phyloP scores from a whole-genome alignment of 1,284 basidiomycete species.

The Xerocomus nothofagi region DNA sequence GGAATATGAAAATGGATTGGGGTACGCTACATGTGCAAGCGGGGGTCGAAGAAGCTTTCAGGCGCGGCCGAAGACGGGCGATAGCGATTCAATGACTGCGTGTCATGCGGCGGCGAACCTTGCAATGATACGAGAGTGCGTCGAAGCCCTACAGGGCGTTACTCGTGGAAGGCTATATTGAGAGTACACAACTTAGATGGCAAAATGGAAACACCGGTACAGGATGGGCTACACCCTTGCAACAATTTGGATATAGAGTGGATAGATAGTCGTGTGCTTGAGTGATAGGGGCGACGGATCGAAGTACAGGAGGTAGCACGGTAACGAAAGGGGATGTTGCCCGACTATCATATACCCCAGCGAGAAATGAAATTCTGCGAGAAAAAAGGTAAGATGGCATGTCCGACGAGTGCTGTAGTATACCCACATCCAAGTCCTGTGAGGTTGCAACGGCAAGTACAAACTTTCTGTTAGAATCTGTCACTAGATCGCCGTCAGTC shows the following conservation, averaged over 20 bases:
- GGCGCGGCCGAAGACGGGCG: not conserved
- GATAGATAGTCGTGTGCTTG: not conserved
- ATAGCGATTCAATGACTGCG: not conserved
- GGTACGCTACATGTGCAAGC: not conserved
- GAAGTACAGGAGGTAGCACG: constrained; percentile 1
- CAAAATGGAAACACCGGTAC: not conserved
- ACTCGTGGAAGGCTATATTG: not conserved
- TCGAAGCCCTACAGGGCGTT: not conserved
- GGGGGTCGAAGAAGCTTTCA: not conserved
- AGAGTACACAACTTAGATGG: not conserved
- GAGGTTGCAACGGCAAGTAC: constrained; percentile 82
- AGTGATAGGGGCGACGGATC: not conserved
- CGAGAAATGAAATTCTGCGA: constrained; percentile 55
- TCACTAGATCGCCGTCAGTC: constrained; percentile 51
- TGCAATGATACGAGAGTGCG: not conserved
- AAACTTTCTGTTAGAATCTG: constrained; percentile 80
- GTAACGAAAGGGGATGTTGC: not conserved
- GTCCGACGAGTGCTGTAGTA: not conserved
- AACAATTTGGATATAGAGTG: not conserved
- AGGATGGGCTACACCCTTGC: not conserved
- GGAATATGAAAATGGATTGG: not conserved
- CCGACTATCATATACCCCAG: constrained; percentile 41
- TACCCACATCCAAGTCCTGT: constrained; percentile 72
- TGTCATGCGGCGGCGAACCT: not conserved
- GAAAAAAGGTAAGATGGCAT: constrained; percentile 3